Conservation (phyloP, 148 eudicot genomes). For the Rheum nobile region DNA sequence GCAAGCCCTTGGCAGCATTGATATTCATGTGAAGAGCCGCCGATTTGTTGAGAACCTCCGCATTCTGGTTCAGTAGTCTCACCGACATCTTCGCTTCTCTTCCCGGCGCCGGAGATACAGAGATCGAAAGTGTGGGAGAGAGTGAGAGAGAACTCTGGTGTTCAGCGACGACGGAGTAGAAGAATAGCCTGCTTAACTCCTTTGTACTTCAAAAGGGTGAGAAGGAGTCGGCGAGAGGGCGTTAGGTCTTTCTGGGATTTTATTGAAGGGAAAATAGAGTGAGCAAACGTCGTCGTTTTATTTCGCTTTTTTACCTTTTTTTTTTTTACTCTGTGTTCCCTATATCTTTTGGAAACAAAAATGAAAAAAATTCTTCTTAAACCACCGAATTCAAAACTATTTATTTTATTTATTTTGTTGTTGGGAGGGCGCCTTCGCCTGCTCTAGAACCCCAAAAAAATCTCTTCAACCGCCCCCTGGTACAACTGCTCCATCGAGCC, state of each 20-base stretch:
- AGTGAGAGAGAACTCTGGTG: constrained; percentile 6
- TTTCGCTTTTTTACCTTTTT: not conserved
- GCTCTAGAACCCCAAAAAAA: too few species aligned
- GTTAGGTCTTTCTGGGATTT: constrained; percentile 25
- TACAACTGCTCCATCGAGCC: too few species aligned
- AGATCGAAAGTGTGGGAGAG: not conserved
- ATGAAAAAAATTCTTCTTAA: too few species aligned
- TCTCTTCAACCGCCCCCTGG: too few species aligned
- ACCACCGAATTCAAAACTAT: too few species aligned
- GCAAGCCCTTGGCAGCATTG: constrained; percentile 90
- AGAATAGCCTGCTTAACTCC: not conserved
- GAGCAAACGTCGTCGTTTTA: not conserved
- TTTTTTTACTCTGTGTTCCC: not conserved
- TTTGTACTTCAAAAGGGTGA: not conserved
- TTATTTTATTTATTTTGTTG: too few species aligned
- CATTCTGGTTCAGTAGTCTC: constrained; percentile 72
- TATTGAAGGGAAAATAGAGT: not conserved
- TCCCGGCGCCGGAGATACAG: not conserved
- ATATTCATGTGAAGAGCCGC: constrained; percentile 95
- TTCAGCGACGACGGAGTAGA: not conserved
- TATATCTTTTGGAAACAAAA: too few species aligned
- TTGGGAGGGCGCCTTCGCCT: too few species aligned
- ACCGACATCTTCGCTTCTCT: constrained; percentile 48
- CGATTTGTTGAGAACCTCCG: constrained; percentile 92
- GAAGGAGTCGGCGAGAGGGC: not conserved